A percentile compares a stretch with the other conserved stretches of the same genome.
Evolutionary conservation across 768 basidiomycete species (phyloP).

Genomic region (Lyophyllum atratum): DNA sequence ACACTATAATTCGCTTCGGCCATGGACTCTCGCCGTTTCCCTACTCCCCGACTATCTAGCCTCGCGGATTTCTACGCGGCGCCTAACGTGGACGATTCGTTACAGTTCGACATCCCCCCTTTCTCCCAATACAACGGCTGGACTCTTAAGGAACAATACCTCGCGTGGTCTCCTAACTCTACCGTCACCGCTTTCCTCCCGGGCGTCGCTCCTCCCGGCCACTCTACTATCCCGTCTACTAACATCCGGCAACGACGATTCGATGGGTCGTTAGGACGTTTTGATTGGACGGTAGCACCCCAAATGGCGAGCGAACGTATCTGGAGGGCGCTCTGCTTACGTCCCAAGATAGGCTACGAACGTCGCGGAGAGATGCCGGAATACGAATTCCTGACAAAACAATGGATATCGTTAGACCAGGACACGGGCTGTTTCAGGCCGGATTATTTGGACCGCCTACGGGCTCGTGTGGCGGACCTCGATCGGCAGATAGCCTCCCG

Average conservation of each 20-base stretch:
- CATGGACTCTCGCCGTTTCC: neutral
- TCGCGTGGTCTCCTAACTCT: neutral
- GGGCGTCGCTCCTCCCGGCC: too few species aligned
- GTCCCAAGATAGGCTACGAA: neutral
- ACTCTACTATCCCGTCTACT: neutral
- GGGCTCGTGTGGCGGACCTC: too few species aligned
- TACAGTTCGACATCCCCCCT: neutral
- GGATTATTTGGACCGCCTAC: neutral
- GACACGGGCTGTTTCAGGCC: too few species aligned
- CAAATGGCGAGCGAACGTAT: neutral
- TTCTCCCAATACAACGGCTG: neutral
- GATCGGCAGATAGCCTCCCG: too few species aligned
- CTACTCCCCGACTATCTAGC: neutral
- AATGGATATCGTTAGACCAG: neutral
- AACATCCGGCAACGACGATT: neutral
- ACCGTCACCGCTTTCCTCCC: neutral
- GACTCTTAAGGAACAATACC: too few species aligned
- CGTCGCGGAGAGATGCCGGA: neutral
- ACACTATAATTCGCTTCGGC: too few species aligned
- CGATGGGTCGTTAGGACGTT: constrained; percentile 3
- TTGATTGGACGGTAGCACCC: constrained; percentile 17
- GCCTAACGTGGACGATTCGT: neutral
- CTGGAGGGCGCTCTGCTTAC: neutral
- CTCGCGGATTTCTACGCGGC: neutral
- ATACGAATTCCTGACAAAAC: neutral